phyloP scores from a whole-genome alignment of 495 filamentous ascomycete genomes.

The Daldinia loculata region DNA sequence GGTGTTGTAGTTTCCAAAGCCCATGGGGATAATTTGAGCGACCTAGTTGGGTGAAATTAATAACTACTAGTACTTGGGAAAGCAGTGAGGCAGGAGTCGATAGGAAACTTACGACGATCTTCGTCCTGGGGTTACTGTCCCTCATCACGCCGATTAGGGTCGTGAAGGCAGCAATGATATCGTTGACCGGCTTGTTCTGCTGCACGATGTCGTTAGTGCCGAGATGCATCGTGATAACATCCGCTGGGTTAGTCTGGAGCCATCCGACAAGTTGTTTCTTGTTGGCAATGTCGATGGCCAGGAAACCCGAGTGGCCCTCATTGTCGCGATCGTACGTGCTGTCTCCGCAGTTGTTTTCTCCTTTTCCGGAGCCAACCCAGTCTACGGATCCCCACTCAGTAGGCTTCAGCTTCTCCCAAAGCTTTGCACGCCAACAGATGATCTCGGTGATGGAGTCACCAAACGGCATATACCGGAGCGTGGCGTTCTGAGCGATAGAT shows the following conservation, averaged over 20 bases:
- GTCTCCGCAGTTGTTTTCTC: conserved; percentile 51
- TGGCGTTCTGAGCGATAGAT: conserved; percentile 42
- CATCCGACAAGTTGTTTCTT: conserved; percentile 59
- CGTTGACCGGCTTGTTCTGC: conserved; percentile 50
- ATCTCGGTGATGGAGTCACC: conserved; percentile 63
- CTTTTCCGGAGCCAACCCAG: conserved; percentile 57
- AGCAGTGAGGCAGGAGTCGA: neutral
- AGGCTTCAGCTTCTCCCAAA: conserved; percentile 57
- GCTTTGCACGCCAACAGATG: conserved; percentile 57
- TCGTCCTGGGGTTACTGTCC: conserved; percentile 56
- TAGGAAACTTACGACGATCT: conserved; percentile 57
- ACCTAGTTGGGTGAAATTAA: conserved; percentile 48
- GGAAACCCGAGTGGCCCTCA: conserved; percentile 64
- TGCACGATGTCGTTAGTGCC: conserved; percentile 63
- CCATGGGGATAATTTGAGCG: conserved; percentile 62
- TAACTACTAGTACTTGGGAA: neutral
- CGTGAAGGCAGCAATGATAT: conserved; percentile 58
- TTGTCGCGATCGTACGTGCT: conserved; percentile 58
- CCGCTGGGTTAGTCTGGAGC: conserved; percentile 57
- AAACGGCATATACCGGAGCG: conserved; percentile 58
- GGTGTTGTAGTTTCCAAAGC: conserved; percentile 48
- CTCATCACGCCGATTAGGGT: conserved; percentile 58
- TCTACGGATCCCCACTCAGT: conserved; percentile 54
- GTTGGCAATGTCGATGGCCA: conserved; percentile 60
- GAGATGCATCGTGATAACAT: conserved; percentile 62